Conservation (phyloP, 2,329 filamentous ascomycete genomes). For the Rutstroemia sp. region DNA sequence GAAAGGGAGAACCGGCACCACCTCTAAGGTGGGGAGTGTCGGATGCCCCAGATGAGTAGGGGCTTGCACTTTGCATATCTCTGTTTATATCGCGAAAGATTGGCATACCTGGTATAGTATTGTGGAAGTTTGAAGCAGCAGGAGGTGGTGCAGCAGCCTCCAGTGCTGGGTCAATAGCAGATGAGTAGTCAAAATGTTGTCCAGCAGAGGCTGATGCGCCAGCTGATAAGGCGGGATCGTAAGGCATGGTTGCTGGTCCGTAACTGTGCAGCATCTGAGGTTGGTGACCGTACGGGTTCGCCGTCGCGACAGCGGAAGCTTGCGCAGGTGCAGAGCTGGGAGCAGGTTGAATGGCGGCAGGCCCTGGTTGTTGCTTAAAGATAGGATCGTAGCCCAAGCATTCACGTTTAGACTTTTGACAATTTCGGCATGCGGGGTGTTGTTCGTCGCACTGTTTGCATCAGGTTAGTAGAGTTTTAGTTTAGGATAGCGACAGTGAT, state of each 20-base stretch:
- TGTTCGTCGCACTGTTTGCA: slow-evolving; percentile 80
- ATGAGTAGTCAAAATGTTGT: slow-evolving; percentile 49
- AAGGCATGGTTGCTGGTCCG: slow-evolving; percentile 22
- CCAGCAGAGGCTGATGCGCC: slow-evolving; percentile 37
- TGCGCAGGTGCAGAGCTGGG: slow-evolving; percentile 38
- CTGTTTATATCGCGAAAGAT: slow-evolving; percentile 25
- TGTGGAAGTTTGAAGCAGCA: slow-evolving; percentile 16
- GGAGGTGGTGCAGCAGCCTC: slow-evolving; percentile 37
- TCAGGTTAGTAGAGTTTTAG: slow-evolving; percentile 9
- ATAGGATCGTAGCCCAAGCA: slow-evolving; percentile 83
- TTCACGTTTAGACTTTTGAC: slow-evolving; percentile 81
- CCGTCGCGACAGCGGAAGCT: slow-evolving; percentile 21
- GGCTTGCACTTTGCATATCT: slow-evolving; percentile 29
- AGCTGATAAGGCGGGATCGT: slow-evolving; percentile 30
- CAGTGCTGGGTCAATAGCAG: slow-evolving; percentile 60
- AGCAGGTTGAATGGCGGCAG: slow-evolving; percentile 65
- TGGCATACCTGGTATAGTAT: slow-evolving; percentile 27
- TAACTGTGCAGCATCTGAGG: slow-evolving; percentile 39
- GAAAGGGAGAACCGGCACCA: slow-evolving; percentile 37
- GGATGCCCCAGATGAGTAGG: slow-evolving; percentile 30
- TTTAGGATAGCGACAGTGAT: slow-evolving; percentile 1
- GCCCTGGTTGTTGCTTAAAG: slow-evolving; percentile 64
- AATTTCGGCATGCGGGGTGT: slow-evolving; percentile 86
- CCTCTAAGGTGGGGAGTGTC: slow-evolving; percentile 43
- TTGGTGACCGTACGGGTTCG: slow-evolving; percentile 40